Conservation (phyloP, 2,329 filamentous ascomycete genomes). For the Tolypocladium sp. region DNA sequence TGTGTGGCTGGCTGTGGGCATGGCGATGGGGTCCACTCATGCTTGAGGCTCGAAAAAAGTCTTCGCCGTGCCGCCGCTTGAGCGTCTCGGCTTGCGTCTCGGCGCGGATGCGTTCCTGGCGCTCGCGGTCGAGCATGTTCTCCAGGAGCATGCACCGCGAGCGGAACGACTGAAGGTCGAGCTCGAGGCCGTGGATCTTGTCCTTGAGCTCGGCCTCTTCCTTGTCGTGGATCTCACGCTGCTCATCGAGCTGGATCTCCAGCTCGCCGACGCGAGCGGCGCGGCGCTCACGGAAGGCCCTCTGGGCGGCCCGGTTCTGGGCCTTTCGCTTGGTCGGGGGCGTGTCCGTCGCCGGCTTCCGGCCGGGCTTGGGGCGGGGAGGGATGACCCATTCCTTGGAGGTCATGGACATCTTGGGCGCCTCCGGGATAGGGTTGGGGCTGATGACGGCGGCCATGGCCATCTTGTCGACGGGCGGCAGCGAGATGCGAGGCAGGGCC, state of each 20-base stretch:
- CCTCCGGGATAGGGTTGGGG: constrained; percentile 27
- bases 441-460: constrained; percentile 39
- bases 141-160: constrained; percentile 54
- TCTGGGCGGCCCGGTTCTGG: constrained; percentile 86
- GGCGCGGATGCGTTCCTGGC: constrained; percentile 34
- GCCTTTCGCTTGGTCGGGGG: constrained; percentile 89
- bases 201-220: constrained; percentile 47
- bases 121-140: constrained; percentile 51
- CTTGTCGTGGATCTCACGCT: constrained; percentile 47
- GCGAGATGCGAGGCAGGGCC: constrained; percentile 19
- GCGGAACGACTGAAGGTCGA: constrained; percentile 57
- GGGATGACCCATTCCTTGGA: constrained; percentile 82
- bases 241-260: constrained; percentile 56
- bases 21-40: constrained; percentile 15
- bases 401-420: constrained; percentile 52
- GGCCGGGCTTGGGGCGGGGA: constrained; percentile 77
- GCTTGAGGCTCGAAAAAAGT: constrained; percentile 15
- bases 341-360: constrained; percentile 89
- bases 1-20: constrained; percentile 17
- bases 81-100: constrained; percentile 30
- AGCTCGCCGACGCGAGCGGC: constrained; percentile 75
- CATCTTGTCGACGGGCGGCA: constrained; percentile 32
- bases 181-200: constrained; percentile 50
- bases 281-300: constrained; percentile 80
- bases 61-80: constrained; percentile 19